Base-by-base conservation (phyloP, 371 early-diverging fungal species). In the Phascolomyces articulosus region DNA sequence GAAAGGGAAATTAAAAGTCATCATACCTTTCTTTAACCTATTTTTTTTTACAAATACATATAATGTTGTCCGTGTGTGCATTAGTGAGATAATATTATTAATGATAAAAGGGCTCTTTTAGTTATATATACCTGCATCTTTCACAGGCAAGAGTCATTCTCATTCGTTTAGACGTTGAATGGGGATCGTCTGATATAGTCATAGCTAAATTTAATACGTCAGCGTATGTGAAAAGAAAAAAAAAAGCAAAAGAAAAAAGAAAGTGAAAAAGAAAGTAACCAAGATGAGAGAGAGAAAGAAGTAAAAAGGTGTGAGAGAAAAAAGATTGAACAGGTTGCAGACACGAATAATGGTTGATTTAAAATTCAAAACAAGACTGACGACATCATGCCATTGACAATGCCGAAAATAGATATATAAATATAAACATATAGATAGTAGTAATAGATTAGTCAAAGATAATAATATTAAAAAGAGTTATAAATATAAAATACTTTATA, bases 91-190 rank as follows among this genome's bases (percentile, higher is more conserved):
- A n/a, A n/a, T n/a, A n/a, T n/a, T n/a, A n/a, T n/a, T n/a, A n/a
- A n/a, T n/a, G n/a, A n/a, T n/a, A n/a, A n/a, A n/a, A n/a, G n/a
- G n/a, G n/a, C n/a, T n/a, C n/a, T n/a, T n/a, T n/a, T n/a, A n/a
- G n/a, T n/a, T n/a, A n/a, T n/a, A n/a, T n/a, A n/a, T 75, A 77
- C 83, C 83, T 72, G 73, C 83, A 83, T 27, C 83, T 70, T 47
- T 83, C 83, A 67, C 83, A 83, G n/a, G 83, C 83, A 66, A 83
- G 69, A 18, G 83, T 83, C 83, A 83, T 83, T 62, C 83, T 53
- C 53, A 83, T 69, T 21, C 77, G 73, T 66, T 82, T 82, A 4
- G 82, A 78, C 47, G 76, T 65, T 24, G 64, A 63, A 40, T 62
- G 63, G 6, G 64, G 63, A 47, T 68, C 68, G 28, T 62, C 31